Base-by-base conservation (phyloP, 495 filamentous ascomycete genomes). In the Xylaria grammica region DNA sequence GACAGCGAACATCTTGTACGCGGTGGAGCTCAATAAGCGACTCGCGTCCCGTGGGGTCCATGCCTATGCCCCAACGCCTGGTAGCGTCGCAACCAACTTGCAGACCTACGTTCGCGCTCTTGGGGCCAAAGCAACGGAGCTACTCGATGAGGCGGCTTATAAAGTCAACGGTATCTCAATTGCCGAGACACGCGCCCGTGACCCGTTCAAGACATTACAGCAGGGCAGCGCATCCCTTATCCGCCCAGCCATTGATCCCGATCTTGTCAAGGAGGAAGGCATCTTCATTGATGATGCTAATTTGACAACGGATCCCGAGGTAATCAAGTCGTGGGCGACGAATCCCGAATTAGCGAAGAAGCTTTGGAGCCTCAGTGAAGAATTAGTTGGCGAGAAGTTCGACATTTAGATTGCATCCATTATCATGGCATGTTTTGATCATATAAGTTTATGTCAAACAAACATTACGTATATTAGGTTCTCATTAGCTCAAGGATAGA, bases 1-100 rank as follows among this genome's bases (percentile, higher is more conserved):
- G 73, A 81, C 77, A 15, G 85, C 85, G 11, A 86, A 85, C 71
- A 80, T 88, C 52, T 76, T 89, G n/a, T 87, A 81, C 59, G 71
- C 85, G 4, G 71, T 82, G 1, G 82, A 77, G 26, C 77, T 90
- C 1, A 76, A 81, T 44, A 63, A 67, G 29, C 83, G 79, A 17
- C 69, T 85, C 8, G 67, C 62, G 4, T 17, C 60, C 7, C 65
- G 68, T 17, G 76, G 75, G 15, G 30, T 76, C 34, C 63, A 61
- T 51, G 75, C 75, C 29, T 77, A 73, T 57, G 73, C 78, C 20
- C 63, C 81, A 32, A 77, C 85, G 65, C 82, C 83, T 0, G 85
- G 85, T 8, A 56, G 63, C 68, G 69, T 79, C 64, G 4, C 27
- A 29, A 79, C 78, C 4, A 72, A 74, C 53, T 66, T 80, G 20